phyloP scores from a whole-genome alignment of 371 early-diverging fungal genomes.

The Syncephalastrum contaminatum region DNA sequence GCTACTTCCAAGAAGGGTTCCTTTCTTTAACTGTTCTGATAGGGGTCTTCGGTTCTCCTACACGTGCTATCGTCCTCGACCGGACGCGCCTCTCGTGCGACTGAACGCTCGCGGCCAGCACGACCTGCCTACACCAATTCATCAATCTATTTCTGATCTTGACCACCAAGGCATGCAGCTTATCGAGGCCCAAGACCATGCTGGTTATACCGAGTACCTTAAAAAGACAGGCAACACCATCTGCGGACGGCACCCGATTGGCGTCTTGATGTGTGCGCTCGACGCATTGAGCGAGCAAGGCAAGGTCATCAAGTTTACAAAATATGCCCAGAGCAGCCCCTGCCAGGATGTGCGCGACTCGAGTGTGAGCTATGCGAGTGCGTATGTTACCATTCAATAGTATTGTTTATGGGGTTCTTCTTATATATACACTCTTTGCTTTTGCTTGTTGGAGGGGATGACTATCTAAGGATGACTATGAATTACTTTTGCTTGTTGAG shows the following conservation, averaged over 20 bases:
- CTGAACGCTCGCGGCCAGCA: background rate
- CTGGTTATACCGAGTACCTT: constrained; percentile 69
- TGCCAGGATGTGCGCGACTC: constrained; percentile 53
- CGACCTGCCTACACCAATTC: constrained; percentile 4
- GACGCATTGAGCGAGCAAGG: constrained; percentile 18
- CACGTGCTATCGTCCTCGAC: constrained; percentile 52
- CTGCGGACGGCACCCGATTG: constrained; percentile 92
- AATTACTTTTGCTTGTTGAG: constrained; percentile 19
- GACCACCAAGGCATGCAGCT: constrained; percentile 81
- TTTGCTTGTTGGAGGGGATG: too few relatives aligned
- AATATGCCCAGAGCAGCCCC: constrained; percentile 82
- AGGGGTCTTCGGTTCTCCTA: constrained; percentile 71
- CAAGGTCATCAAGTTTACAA: constrained; percentile 54
- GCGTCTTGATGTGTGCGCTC: constrained; percentile 73
- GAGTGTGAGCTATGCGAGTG: constrained; percentile 77
- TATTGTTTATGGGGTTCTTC: too few relatives aligned
- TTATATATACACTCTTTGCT: too few relatives aligned
- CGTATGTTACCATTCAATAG: constrained; percentile 19
- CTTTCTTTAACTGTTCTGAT: background rate
- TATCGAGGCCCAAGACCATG: constrained; percentile 64
- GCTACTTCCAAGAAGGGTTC: too few relatives aligned
- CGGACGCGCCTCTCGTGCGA: constrained; percentile 3
- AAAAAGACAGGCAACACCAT: constrained; percentile 83
- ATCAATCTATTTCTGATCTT: constrained; percentile 69
- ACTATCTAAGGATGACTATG: too few relatives aligned